Evolutionary conservation across 2,329 filamentous ascomycete species (phyloP).

Genomic region (Sclerotiophoma versabilis): DNA sequence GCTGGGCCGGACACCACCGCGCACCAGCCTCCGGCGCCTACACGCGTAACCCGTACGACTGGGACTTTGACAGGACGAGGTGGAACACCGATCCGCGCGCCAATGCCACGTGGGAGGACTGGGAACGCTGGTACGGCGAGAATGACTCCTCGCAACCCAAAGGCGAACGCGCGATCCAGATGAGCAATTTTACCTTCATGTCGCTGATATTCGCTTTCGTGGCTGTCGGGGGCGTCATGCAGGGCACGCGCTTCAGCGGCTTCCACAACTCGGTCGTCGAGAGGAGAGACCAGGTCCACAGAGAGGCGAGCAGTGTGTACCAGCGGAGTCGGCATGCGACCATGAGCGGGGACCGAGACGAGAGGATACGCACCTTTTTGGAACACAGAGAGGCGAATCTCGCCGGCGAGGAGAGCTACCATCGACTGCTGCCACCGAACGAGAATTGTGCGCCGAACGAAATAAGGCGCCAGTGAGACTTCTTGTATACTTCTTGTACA

Average conservation of each 20-base stretch:
- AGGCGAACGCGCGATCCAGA: constrained; percentile 62
- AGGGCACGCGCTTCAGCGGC: constrained; percentile 72
- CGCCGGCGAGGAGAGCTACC: constrained; percentile 54
- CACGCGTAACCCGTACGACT: constrained; percentile 32
- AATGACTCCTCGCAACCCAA: constrained; percentile 46
- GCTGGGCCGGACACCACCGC: constrained; percentile 67
- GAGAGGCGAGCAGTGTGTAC: constrained; percentile 69
- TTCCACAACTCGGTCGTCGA: constrained; percentile 69
- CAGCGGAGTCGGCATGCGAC: constrained; percentile 63
- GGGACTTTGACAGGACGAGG: constrained; percentile 35
- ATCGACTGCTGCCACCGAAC: constrained; percentile 54
- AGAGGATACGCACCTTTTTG: constrained; percentile 78
- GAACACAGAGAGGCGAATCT: constrained; percentile 57
- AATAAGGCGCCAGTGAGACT: constrained; percentile 36
- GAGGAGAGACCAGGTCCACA: constrained; percentile 70
- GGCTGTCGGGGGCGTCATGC: constrained; percentile 72
- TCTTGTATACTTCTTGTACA: background rate
- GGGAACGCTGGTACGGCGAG: constrained; percentile 68
- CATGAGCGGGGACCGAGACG: constrained; percentile 55
- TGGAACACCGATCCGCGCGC: constrained; percentile 57
- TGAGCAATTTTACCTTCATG: constrained; percentile 82
- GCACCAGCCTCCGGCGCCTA: constrained; percentile 19
- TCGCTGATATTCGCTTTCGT: constrained; percentile 74
- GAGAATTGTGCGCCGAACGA: constrained; percentile 57
- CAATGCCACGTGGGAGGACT: constrained; percentile 98